Base-by-base conservation (phyloP, 2,329 filamentous ascomycete genomes). In the Fusarium tanahbumbuense region DNA sequence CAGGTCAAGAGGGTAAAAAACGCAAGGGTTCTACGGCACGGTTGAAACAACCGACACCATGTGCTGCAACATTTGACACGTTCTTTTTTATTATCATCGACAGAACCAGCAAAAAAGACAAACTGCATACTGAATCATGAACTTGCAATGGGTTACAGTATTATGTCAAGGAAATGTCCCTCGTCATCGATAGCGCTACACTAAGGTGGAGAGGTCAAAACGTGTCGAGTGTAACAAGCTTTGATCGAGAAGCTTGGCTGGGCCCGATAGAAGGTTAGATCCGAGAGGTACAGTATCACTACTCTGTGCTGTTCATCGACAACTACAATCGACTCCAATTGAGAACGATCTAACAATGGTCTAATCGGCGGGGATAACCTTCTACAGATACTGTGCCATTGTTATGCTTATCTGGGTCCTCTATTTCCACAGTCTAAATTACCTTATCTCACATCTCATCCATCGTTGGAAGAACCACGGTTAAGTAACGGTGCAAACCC, bases 211-310 rank as follows among this genome's bases (percentile, higher is more conserved):
- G 45, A 62, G 60, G 56, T 27, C 27, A 46, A 44, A 56, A 28
- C 46, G 27, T 57, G 59, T 64, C 27, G n/a, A 32, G 30, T 8
- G 32, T 30, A 62, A 64, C 61, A 64, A 64, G 61, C 60, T 59
- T 59, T 64, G 32, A 23, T 59, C n/a, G 27, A 58, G 50, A 64
- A 64, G 40, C 60, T 65, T 65, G 47, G 58, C 41, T 52, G 16
- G 40, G 20, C n/a, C 32, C 45, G 37, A 58, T 54, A 25, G 27
- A 45, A 55, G 57, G 57, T 46, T 55, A 62, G 47, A 63, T 46
- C 57, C 57, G 41, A 63, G 48, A 25, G 32, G 28, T 40, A 40
- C 23, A 25, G n/a, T 27, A 47, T 27, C 16, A 47, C 42, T 45
- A 28, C 15, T 27, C 23, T 7, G 8, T 10, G 8, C 44, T 28